Base-by-base conservation (phyloP, 2,329 filamentous ascomycete species). In the Hypomyces rosellus region DNA sequence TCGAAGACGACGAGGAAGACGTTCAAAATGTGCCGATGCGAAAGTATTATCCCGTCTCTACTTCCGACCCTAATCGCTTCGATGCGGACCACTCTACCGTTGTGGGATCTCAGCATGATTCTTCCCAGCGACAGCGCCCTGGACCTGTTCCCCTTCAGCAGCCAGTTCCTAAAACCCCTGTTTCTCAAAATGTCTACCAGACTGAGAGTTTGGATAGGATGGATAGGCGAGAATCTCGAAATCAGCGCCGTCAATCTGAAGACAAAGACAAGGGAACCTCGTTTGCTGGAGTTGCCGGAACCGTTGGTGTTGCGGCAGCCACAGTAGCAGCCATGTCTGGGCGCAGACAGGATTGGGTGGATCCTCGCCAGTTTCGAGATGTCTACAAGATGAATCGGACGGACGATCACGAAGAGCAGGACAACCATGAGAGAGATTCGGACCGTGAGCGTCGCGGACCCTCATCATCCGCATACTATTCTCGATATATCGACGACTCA, bases 61-160 rank as follows among this genome's bases (percentile, higher is more conserved):
- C 84, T 1, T 77, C 77, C 3, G 87, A 91, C 55, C 81, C 82
- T 6, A 73, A 69, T 16, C 74, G 70, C 22, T 85, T 85, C 57
- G 84, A 88, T 55, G 78, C 75, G 45, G 70, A 67, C 22, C 73
- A 74, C 33, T 72, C 69, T 18, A 79, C 81, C 36, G 62, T 73
- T n/a, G 64, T 73, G 13, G 73, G 73, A 14, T 66, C 66, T 44
- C 66, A 64, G 36, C 65, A 69, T 49, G 68, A 72, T 40, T 61
- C 71, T 7, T 61, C 71, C 6, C 65, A 69, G 18, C 69, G 65
- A 15, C 63, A 67, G 14, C 75, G 80, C 39, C 79, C 84, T 5
- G 80, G 73, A 5, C 74, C 81, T 0, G 77, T 89, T 33, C 82
- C 84, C 11, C 74, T 96, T n/a, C 86, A 93, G 64, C 89, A 95